Evolutionary conservation across 495 filamentous ascomycete species (phyloP), one percentile per base, ranked within the genome.

Genomic region (Lichenothelia convexa): DNA sequence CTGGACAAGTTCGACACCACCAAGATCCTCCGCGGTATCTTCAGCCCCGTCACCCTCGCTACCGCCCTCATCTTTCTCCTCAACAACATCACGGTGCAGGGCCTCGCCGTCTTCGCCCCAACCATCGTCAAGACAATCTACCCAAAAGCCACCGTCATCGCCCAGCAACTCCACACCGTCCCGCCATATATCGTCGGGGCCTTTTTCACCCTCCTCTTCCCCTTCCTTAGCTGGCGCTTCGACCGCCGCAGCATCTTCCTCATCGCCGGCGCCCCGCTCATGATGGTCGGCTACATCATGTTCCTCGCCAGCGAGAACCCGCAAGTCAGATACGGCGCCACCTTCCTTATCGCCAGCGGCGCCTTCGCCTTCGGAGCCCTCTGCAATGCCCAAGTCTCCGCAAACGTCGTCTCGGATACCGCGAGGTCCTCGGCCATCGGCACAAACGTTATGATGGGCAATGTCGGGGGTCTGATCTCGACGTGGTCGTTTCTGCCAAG

Each of bases 371-470:
- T 70, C 16, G 76, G 75, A 2, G 62, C 77, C 0, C 57, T 83
- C 1, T 65, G 64, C 44, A 79, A 73, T 43, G 73, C 75, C 3
- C 66, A 80, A 40, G 68, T 64, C 4, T 63, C 72, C 3, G 77
- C 75, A 31, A 81, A 80, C 48, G 75, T 82, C 12, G 61, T 80
- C 4, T 71, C 69, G 7, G 75, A 81, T 45, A 80, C 75, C 2
- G 71, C 77, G 1, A 61, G 78, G 20, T 68, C 66, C 11, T 62
- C 68, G 5, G 73, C 73, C 17, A 78, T 80, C 33, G 78, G 64
- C 4, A 71, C 65, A 0, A 70, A 61, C 21, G 75, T 81, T 40
- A 80, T 79, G 74, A 57, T 77, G 18, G 78, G 76, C 33, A 80
- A 80, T 42, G 51, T 81, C 21, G 78, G 78, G 20, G 78, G 78